phyloP scores from a whole-genome alignment of 2,329 filamentous ascomycete genomes.

The Fusarium decemcellulare region DNA sequence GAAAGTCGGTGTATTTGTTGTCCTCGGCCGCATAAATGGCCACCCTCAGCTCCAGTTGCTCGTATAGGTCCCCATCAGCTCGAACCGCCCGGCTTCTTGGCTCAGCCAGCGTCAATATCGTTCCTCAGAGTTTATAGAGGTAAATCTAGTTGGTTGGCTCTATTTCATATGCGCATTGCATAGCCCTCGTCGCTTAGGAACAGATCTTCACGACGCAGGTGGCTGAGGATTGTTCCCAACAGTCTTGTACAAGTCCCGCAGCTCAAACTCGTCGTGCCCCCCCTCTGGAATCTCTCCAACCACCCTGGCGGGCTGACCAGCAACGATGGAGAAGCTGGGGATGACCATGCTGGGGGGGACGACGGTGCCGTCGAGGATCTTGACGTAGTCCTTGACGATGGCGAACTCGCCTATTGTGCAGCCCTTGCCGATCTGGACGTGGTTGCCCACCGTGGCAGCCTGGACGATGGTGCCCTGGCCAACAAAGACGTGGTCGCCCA shows the following conservation, averaged over 20 bases:
- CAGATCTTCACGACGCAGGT: slow-evolving; percentile 42
- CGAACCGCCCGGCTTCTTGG: not conserved
- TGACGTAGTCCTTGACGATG: slow-evolving; percentile 94
- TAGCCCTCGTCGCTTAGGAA: not conserved
- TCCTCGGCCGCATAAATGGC: not conserved
- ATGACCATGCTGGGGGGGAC: slow-evolving; percentile 92
- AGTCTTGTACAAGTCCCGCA: slow-evolving; percentile 74
- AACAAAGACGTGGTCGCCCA: slow-evolving; percentile 95
- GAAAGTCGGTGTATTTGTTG: not conserved
- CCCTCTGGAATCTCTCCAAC: slow-evolving; percentile 86
- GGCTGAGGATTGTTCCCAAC: slow-evolving; percentile 70
- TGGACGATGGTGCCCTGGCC: slow-evolving; percentile 83
- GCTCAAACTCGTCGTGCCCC: slow-evolving; percentile 74
- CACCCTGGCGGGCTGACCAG: slow-evolving; percentile 82
- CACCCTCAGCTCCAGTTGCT: not conserved
- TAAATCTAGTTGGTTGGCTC: no score
- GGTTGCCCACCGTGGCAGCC: slow-evolving; percentile 85
- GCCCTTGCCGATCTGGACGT: slow-evolving; percentile 86
- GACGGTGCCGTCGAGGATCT: slow-evolving; percentile 86
- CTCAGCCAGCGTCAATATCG: not conserved
- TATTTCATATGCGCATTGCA: not conserved
- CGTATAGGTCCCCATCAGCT: not conserved
- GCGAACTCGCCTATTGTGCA: slow-evolving; percentile 88
- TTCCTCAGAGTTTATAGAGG: not conserved
- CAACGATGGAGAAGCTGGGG: slow-evolving; percentile 93